Evolutionary conservation across 345 rosid genomes (phyloP).

Genomic region (Nasturtium officinale): DNA sequence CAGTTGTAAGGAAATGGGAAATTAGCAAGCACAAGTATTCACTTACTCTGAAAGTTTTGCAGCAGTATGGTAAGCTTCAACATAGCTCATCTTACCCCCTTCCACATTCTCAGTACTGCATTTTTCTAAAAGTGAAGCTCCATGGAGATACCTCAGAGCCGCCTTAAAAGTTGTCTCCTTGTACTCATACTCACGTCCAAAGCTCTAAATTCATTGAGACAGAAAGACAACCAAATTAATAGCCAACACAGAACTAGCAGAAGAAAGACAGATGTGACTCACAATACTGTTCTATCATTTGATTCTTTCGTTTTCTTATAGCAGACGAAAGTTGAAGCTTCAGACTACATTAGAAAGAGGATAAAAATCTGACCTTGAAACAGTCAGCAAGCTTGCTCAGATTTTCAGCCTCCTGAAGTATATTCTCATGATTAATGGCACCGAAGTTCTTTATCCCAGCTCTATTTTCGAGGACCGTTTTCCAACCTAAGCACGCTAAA

Average conservation of each 20-base stretch:
- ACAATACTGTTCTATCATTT: constrained; percentile 9
- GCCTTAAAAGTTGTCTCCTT: constrained; percentile 66
- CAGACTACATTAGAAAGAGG: constrained; percentile 21
- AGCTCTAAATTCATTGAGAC: constrained; percentile 43
- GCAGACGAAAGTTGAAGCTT: constrained; percentile 28
- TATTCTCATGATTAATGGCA: constrained; percentile 42
- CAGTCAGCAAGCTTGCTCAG: constrained; percentile 58
- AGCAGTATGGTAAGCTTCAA: constrained; percentile 59
- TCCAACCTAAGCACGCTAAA: constrained; percentile 44
- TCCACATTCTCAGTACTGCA: constrained; percentile 50
- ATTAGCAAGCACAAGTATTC: constrained; percentile 48
- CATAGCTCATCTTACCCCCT: constrained; percentile 53
- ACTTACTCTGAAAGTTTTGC: constrained; percentile 61
- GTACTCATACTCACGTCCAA: constrained; percentile 53
- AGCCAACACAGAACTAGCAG: constrained; percentile 32
- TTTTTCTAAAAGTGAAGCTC: constrained; percentile 66
- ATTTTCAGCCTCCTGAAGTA: constrained; percentile 61
- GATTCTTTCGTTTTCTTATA: neutral
- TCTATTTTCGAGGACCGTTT: constrained; percentile 42
- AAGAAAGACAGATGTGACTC: constrained; percentile 12
- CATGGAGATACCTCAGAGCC: constrained; percentile 66
- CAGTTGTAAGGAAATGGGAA: neutral
- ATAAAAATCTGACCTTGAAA: constrained; percentile 56
- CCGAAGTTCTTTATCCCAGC: constrained; percentile 39
- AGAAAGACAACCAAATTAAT: constrained; percentile 35